A percentile compares a stretch with the other conserved stretches of the same genome.
These are phyloP conservation scores for Macrolepiota dolichaula DNA, from an alignment of 768 basidiomycete species.

Conservation along the genomic window DNA sequence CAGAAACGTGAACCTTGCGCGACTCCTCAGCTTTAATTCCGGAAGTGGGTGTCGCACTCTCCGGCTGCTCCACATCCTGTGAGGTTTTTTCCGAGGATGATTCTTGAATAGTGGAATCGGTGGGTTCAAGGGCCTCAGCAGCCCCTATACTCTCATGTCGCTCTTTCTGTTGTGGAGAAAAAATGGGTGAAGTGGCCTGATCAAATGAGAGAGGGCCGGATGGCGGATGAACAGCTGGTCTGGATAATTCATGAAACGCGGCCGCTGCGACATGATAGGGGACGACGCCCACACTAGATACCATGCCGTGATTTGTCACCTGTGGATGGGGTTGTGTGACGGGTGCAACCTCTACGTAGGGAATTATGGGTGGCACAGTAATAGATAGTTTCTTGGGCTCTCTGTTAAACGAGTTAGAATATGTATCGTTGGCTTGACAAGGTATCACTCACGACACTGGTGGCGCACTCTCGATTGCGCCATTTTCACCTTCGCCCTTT, in stretches of 20 bases:
- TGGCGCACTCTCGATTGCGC: background rate
- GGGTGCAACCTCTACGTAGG: background rate
- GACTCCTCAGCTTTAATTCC: background rate
- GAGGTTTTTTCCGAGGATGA: background rate
- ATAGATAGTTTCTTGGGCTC: background rate
- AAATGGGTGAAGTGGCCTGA: background rate
- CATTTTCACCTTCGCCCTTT: background rate
- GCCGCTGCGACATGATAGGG: background rate
- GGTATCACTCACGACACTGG: background rate
- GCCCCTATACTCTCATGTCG: background rate
- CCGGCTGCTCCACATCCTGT: background rate
- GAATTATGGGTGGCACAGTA: background rate
- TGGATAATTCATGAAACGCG: background rate
- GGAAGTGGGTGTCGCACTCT: background rate
- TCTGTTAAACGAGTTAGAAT: background rate
- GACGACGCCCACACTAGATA: background rate
- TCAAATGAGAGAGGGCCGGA: background rate
- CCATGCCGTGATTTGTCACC: background rate
- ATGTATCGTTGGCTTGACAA: background rate
- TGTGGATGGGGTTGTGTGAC: background rate
- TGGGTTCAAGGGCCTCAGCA: background rate
- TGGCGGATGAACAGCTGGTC: background rate
- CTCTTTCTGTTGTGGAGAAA: constrained; percentile 3
- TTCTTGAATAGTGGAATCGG: background rate
- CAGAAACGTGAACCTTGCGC: constrained; percentile 7